Percentiles rank a stretch among this genome's conserved stretches.
phyloP scores from a whole-genome alignment of 441 rosid genomes.

The Populus hybrid region DNA sequence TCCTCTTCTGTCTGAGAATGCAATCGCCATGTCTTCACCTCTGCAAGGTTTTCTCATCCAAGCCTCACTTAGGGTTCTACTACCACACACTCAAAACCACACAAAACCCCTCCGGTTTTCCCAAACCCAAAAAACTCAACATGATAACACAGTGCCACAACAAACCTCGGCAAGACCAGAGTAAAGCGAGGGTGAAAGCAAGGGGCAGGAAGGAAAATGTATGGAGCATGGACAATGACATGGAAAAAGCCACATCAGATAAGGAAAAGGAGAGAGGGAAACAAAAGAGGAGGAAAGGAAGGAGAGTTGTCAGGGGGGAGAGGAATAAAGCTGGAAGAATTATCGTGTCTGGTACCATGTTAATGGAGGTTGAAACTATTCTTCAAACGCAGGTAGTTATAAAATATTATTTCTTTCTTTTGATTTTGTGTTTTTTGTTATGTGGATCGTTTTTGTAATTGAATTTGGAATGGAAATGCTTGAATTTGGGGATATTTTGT shows the following conservation, averaged over 20 bases:
- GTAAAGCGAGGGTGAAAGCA: constrained; percentile 28
- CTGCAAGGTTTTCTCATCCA: constrained; percentile 26
- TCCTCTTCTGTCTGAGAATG: constrained; percentile 17
- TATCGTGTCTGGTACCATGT: constrained; percentile 64
- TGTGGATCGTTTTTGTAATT: not conserved
- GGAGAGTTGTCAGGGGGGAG: constrained; percentile 39
- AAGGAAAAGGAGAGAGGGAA: constrained; percentile 33
- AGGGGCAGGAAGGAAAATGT: constrained; percentile 66
- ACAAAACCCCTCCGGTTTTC: constrained; percentile 9
- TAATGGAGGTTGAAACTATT: constrained; percentile 69
- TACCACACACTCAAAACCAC: constrained; percentile 13
- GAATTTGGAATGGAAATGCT: not conserved
- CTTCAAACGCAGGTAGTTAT: constrained; percentile 76
- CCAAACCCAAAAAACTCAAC: constrained; percentile 5
- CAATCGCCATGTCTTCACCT: constrained; percentile 40
- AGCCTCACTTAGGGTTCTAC: constrained; percentile 26
- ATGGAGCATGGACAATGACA: constrained; percentile 83
- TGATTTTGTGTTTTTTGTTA: not conserved
- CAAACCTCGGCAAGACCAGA: constrained; percentile 12
- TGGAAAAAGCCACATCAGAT: constrained; percentile 29
- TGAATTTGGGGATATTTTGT: not conserved
- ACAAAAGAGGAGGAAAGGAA: constrained; percentile 44
- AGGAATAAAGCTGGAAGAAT: constrained; percentile 33
- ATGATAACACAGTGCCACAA: constrained; percentile 19
- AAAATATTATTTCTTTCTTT: not conserved